Evolutionary conservation across 139 green algal genomes (phyloP).

Genomic region (Chlorella sp.): DNA sequence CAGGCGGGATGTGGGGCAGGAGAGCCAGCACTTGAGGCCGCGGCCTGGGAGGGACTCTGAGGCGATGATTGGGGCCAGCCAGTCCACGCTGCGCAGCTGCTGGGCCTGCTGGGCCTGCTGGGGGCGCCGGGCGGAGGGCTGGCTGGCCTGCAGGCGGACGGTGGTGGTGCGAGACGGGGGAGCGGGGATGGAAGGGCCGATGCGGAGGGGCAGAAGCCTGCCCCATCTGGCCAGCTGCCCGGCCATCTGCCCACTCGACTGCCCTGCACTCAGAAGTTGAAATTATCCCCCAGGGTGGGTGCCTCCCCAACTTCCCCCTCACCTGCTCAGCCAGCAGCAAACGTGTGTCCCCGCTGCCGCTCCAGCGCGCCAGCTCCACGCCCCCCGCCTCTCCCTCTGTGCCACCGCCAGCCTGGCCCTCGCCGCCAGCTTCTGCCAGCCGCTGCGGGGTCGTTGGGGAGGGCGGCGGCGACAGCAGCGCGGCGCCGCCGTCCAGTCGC

Average conservation of each 20-base stretch:
- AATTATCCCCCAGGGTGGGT: too few relatives aligned
- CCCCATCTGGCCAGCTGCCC: too few relatives aligned
- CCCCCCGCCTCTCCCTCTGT: background rate
- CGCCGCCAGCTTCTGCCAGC: background rate
- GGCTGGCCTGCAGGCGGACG: background rate
- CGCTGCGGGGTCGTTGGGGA: background rate
- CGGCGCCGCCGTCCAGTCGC: background rate
- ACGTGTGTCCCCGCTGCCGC: background rate
- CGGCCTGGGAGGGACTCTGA: conserved; percentile 10
- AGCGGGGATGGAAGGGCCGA: background rate
- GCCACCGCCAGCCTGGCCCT: too few relatives aligned
- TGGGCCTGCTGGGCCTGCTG: background rate
- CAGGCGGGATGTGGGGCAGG: background rate
- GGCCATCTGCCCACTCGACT: too few relatives aligned
- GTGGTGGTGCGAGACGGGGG: background rate
- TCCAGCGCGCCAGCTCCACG: background rate
- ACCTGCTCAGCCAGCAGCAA: background rate
- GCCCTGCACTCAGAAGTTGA: too few relatives aligned
- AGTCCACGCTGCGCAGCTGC: background rate
- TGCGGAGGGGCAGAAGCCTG: too few relatives aligned
- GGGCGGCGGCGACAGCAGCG: background rate
- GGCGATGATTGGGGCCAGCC: conserved; percentile 2
- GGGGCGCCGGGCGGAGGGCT: background rate
- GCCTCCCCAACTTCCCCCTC: too few relatives aligned
- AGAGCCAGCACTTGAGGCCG: conserved; percentile 24